Evolutionary conservation across 352 stramenopile species (phyloP).

Genomic region (Phytophthora nicotianae): DNA sequence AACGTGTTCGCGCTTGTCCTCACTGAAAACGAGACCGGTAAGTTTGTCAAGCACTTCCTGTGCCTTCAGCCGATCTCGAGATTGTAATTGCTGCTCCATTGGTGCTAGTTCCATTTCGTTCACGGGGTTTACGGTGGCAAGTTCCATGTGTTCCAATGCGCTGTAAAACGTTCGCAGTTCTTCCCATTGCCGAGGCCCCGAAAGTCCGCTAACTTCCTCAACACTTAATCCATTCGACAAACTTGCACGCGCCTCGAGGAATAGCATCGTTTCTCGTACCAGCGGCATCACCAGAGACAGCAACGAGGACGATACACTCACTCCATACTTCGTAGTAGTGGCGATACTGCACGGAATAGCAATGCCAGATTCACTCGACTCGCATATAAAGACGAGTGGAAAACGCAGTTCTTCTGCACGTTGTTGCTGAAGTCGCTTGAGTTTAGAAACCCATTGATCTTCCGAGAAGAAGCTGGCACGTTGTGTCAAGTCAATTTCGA

Average conservation of each 20-base stretch:
- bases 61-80: slow-evolving; percentile 35
- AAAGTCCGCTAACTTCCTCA: slow-evolving; percentile 45
- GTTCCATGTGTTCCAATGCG: slow-evolving; percentile 56
- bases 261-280: slow-evolving; percentile 68
- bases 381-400: slow-evolving; percentile 66
- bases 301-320: slow-evolving; percentile 47
- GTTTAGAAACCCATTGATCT: slow-evolving; percentile 51
- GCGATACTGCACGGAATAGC: slow-evolving; percentile 28
- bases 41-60: slow-evolving; percentile 62
- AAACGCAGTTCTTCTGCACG: slow-evolving; percentile 48
- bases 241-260: slow-evolving; percentile 58
- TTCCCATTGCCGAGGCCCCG: slow-evolving; percentile 48
- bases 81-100: slow-evolving; percentile 53
- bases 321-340: slow-evolving; percentile 29
- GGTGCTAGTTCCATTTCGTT: slow-evolving; percentile 58
- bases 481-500: slow-evolving; percentile 34
- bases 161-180: slow-evolving; percentile 63
- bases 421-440: slow-evolving; percentile 47
- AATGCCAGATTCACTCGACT: slow-evolving; percentile 38
- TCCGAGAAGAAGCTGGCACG: slow-evolving; percentile 36
- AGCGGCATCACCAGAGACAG: slow-evolving; percentile 66
- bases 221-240: slow-evolving; percentile 42
- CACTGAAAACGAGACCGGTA: slow-evolving; percentile 56
- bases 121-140: slow-evolving; percentile 58
- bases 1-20: slow-evolving; percentile 69